Percentiles rank a stretch among this genome's conserved stretches.
These are phyloP conservation scores for Grigorovia yakushimaensis DNA, from an alignment of 805 yeast species.

Conservation along the genomic window DNA sequence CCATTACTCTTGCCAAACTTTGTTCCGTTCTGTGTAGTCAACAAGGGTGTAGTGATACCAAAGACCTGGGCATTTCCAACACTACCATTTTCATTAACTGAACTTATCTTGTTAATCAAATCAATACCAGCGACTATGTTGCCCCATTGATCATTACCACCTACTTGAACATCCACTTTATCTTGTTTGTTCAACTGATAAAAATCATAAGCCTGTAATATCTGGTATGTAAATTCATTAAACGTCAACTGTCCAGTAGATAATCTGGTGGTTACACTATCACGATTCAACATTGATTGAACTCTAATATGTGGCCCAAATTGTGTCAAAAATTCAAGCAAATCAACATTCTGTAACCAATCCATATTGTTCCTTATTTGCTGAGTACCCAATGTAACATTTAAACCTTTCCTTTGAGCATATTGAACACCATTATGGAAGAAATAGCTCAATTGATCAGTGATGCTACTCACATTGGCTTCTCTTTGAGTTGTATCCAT, in stretches of 20 bases:
- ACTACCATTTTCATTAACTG: slow-evolving; percentile 12
- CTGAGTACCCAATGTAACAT: slow-evolving; percentile 35
- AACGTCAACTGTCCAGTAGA: slow-evolving; percentile 73
- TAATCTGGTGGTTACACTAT: slow-evolving; percentile 71
- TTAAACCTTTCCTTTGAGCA: slow-evolving; percentile 36
- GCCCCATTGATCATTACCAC: slow-evolving; percentile 98
- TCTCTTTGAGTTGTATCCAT: slow-evolving; percentile 45
- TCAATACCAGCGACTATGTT: slow-evolving; percentile 95
- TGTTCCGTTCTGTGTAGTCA: slow-evolving; percentile 81
- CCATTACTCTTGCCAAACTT: slow-evolving; percentile 97
- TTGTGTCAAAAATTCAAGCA: slow-evolving; percentile 67
- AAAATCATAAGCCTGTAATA: slow-evolving; percentile 89
- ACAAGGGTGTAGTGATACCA: slow-evolving; percentile 83
- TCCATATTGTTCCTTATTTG: slow-evolving; percentile 51
- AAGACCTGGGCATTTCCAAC: slow-evolving; percentile 31
- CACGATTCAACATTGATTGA: slow-evolving; percentile 80
- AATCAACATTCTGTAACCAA: slow-evolving; percentile 78
- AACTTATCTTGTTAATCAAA: slow-evolving; percentile 46
- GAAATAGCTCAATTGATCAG: slow-evolving; percentile 51
- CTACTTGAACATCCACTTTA: slow-evolving; percentile 67
- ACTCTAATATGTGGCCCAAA: slow-evolving; percentile 77
- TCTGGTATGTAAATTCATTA: slow-evolving; percentile 88
- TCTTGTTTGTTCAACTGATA: slow-evolving; percentile 59
- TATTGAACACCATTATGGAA: slow-evolving; percentile 53
- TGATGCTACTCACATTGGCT: slow-evolving; percentile 50